phyloP scores from a whole-genome alignment of 306 rosid genomes.

The Spatholobus suberectus region DNA sequence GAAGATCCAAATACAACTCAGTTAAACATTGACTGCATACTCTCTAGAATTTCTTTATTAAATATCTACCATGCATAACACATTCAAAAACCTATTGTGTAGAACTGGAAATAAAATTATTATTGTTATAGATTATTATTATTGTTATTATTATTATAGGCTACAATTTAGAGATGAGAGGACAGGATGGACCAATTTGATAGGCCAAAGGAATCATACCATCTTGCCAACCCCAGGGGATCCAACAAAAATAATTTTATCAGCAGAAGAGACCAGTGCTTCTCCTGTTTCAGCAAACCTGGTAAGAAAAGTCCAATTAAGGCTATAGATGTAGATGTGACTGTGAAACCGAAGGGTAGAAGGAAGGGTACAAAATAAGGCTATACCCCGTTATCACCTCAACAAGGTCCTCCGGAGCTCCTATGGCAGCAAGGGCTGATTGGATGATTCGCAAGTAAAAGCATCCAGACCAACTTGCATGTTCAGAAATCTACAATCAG shows the following conservation, averaged over 20 bases:
- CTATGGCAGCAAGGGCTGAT: slow-evolving; percentile 97
- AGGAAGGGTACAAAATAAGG: slow-evolving; percentile 32
- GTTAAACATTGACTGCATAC: slow-evolving; percentile 5
- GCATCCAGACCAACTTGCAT: slow-evolving; percentile 99
- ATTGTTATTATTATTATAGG: neutral
- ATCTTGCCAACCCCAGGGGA: slow-evolving; percentile 95
- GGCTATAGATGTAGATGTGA: slow-evolving; percentile 36
- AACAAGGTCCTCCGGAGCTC: slow-evolving; percentile 98
- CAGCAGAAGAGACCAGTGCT: slow-evolving; percentile 91
- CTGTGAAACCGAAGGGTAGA: slow-evolving; percentile 11
- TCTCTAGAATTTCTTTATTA: slow-evolving; percentile 11
- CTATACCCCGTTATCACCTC: slow-evolving; percentile 90
- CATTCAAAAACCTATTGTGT: slow-evolving; percentile 11
- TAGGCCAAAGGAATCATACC: slow-evolving; percentile 67
- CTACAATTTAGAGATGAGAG: slow-evolving; percentile 20
- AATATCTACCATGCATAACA: slow-evolving; percentile 21
- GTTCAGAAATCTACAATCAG: slow-evolving; percentile 82
- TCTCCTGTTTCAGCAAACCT: slow-evolving; percentile 98
- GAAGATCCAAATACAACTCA: slow-evolving; percentile 30
- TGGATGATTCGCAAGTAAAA: slow-evolving; percentile 92
- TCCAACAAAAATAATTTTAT: slow-evolving; percentile 94
- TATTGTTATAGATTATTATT: no score
- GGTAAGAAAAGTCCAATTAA: slow-evolving; percentile 44
- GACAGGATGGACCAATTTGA: slow-evolving; percentile 24
- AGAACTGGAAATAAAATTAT: slow-evolving; percentile 35